Conservation (phyloP, 2,329 filamentous ascomycete genomes). For the Rhynchosporium secalis region DNA sequence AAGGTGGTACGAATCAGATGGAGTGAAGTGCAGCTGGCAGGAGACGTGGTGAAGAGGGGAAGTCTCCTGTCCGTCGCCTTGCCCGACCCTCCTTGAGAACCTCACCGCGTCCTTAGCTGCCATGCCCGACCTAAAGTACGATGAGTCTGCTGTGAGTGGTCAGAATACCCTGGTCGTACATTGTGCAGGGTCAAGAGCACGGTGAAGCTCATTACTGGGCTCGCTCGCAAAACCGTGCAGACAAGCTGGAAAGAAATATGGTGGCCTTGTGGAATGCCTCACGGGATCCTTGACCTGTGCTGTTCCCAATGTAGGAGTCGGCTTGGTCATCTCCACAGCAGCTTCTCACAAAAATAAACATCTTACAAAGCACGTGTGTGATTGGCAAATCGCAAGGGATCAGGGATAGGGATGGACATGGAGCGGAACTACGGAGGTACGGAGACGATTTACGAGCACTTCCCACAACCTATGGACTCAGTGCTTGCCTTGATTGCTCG, state of each 20-base stretch:
- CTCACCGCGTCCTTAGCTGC: slow-evolving; percentile 10
- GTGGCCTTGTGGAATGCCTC: slow-evolving; percentile 6
- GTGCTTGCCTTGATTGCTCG: neutral
- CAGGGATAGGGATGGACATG: neutral
- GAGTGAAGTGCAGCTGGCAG: neutral
- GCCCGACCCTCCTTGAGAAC: slow-evolving; percentile 3
- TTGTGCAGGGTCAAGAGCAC: slow-evolving; percentile 2
- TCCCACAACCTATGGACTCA: neutral
- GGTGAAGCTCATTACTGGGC: slow-evolving; percentile 20
- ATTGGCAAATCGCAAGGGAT: neutral
- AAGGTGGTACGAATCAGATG: slow-evolving; percentile 9
- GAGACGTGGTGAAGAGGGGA: slow-evolving; percentile 3
- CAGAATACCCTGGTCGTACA: slow-evolving; percentile 7
- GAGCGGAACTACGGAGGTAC: neutral
- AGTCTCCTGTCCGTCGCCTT: slow-evolving; percentile 8
- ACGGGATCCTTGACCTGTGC: neutral
- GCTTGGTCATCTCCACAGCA: slow-evolving; percentile 5
- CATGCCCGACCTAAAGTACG: slow-evolving; percentile 20
- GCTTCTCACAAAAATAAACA: slow-evolving; percentile 33
- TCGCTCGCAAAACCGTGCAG: slow-evolving; percentile 4
- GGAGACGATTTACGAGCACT: neutral
- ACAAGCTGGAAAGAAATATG: neutral
- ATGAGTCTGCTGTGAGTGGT: slow-evolving; percentile 19
- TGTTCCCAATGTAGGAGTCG: neutral
- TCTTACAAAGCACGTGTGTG: slow-evolving; percentile 36